Base-by-base conservation (phyloP, 139 green algal genomes). In the Chlorella sorokiniana region DNA sequence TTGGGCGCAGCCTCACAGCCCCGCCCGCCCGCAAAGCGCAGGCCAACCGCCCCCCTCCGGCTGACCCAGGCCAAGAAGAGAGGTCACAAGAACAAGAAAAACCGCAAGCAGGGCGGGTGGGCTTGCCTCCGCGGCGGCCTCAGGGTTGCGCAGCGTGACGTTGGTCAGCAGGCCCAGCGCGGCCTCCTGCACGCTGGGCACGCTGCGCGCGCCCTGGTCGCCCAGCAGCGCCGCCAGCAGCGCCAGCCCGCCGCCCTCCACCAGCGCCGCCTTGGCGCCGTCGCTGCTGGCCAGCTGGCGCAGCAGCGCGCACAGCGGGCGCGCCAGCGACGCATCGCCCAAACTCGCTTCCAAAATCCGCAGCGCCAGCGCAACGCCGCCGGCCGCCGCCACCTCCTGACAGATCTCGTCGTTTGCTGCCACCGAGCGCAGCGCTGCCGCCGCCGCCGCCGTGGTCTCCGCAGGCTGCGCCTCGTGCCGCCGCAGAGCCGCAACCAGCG, bases 271-370 rank as follows among this genome's bases (percentile, higher is more conserved):
- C 88, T 97, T 97, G 74, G 94, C 84, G 37, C 52, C 67, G 81
- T 98, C 94, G 69, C 89, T 95, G 86, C 92, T 92, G 22, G 92
- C 89, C 77, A 98, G 86, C 90, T 98, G 94, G 25, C 94, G 85
- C 84, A 95, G 86, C 61, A 94, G 76, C 3, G 61, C 65, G 68
- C 79, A 78, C 18, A 81, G 38, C 11, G 83, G 14, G 73, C 77
- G 67, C 7, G 69, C 61, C 37, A 85, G n/a, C 1, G 29, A 44
- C 11, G 75, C 76, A 31, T 84, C 64, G 29, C 29, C 44, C 69
- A 88, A n/a, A 38, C 3, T 33, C 61, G 4, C 56, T 38, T 68
- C 18, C 59, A 92, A 79, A n/a, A 89, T 74, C 54, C 82, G 51
- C 72, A 91, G 77, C 48, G 74, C 61, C 25, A 76, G 75, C 51